A percentile compares a stretch with the other conserved stretches of the same genome.
These are phyloP conservation scores for Boeremia exigua DNA, from an alignment of 2,329 filamentous ascomycete species.

Conservation along the genomic window DNA sequence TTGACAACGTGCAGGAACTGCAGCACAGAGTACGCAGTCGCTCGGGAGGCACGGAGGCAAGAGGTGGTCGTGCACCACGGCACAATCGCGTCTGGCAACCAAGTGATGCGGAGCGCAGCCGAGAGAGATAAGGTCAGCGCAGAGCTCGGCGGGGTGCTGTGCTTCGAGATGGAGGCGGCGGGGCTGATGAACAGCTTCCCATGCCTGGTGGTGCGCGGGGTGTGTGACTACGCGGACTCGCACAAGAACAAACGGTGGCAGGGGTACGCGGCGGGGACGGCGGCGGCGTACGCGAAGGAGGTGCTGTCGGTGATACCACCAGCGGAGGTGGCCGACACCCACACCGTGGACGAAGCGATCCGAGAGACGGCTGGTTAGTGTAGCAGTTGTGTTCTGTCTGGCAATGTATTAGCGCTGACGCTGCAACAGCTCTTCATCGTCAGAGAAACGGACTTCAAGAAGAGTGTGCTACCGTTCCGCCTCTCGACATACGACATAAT, in stretches of 20 bases:
- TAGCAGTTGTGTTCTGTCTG: too few species aligned
- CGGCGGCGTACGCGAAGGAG: background rate
- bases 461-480: too few species aligned
- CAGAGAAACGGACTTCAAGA: too few species aligned
- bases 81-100: conserved; percentile 9
- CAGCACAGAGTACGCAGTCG: background rate
- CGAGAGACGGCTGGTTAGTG: too few species aligned
- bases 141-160: conserved; percentile 14
- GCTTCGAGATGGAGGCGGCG: conserved; percentile 1
- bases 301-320: background rate
- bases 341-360: background rate
- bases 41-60: background rate
- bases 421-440: too few species aligned
- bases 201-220: background rate
- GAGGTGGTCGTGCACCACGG: conserved; percentile 12
- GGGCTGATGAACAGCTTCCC: background rate
- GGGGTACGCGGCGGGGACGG: background rate
- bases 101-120: conserved; percentile 11
- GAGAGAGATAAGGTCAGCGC: conserved; percentile 3
- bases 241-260: background rate
- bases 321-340: too few species aligned
- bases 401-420: too few species aligned
- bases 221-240: background rate
- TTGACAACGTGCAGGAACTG: conserved; percentile 3
- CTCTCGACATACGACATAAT: too few species aligned